Conservation (phyloP, 164 flowering plant genomes). For the Magnolia changhungtana region DNA sequence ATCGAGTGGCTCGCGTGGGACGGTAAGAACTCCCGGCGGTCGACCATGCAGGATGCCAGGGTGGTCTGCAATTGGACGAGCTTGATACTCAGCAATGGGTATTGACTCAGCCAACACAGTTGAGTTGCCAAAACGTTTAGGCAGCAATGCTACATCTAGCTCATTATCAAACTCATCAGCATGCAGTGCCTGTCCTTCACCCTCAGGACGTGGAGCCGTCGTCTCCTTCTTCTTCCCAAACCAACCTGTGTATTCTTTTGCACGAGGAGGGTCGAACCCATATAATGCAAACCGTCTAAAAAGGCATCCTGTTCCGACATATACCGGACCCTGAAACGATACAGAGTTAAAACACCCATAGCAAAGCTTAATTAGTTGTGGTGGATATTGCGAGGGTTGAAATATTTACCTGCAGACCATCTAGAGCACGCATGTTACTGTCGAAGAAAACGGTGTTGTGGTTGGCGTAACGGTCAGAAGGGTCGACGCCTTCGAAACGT, state of each 20-base stretch:
- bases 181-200: slow-evolving; percentile 34
- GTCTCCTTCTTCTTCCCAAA: slow-evolving; percentile 25
- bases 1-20: slow-evolving; percentile 70
- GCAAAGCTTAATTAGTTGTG: background rate
- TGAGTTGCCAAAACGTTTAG: slow-evolving; percentile 78
- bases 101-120: slow-evolving; percentile 59
- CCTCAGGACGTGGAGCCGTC: slow-evolving; percentile 24
- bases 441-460: slow-evolving; percentile 84
- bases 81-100: slow-evolving; percentile 67
- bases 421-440: slow-evolving; percentile 89
- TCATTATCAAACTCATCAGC: slow-evolving; percentile 56
- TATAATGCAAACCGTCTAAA: slow-evolving; percentile 71
- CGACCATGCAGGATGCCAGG: slow-evolving; percentile 66
- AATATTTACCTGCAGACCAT: slow-evolving; percentile 59
- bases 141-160: slow-evolving; percentile 45
- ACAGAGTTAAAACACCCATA: background rate
- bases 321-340: slow-evolving; percentile 48
- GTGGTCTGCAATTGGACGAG: slow-evolving; percentile 75
- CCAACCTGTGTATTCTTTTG: slow-evolving; percentile 2
- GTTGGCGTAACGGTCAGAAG: slow-evolving; percentile 80
- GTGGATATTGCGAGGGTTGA: background rate
- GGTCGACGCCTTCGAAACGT: slow-evolving; percentile 84
- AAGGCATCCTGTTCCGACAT: slow-evolving; percentile 80
- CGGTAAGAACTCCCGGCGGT: slow-evolving; percentile 62
- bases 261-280: slow-evolving; percentile 67